Percentiles rank a stretch among this genome's conserved stretches.
Conservation (phyloP, 495 filamentous ascomycete species). For the Astrothelium subdiscretum region DNA sequence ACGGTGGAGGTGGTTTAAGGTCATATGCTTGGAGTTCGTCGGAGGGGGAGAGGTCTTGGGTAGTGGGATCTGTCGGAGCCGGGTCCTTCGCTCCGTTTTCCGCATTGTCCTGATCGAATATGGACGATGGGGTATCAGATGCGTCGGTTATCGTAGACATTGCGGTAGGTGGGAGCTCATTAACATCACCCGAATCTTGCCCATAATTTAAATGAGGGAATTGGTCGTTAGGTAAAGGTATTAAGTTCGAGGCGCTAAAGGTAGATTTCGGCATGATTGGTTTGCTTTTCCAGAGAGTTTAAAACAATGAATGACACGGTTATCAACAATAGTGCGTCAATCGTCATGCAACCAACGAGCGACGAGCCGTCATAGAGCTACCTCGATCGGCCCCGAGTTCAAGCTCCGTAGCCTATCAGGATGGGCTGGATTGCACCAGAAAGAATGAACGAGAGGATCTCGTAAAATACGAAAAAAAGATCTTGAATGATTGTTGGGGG, state of each 20-base stretch:
- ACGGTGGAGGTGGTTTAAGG: slow-evolving; percentile 25
- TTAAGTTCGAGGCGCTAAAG: neutral
- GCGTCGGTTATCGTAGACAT: slow-evolving; percentile 7
- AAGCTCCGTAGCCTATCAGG: neutral
- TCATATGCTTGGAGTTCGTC: slow-evolving; percentile 23
- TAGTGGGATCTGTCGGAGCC: slow-evolving; percentile 11
- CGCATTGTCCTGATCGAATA: slow-evolving; percentile 11
- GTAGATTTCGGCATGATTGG: neutral
- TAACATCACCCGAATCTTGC: neutral
- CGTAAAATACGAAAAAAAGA: neutral
- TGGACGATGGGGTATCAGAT: slow-evolving; percentile 10
- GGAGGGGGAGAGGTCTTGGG: slow-evolving; percentile 5
- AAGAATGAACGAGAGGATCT: neutral
- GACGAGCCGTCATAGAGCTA: neutral
- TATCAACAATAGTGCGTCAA: neutral
- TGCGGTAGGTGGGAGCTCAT: neutral
- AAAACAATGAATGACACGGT: neutral
- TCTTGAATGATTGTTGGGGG: neutral
- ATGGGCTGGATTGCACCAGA: neutral
- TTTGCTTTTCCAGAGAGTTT: neutral
- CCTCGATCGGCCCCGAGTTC: neutral
- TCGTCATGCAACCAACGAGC: neutral
- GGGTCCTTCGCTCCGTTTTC: slow-evolving; percentile 1
- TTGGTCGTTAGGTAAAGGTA: neutral
- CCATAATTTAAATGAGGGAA: neutral